Conservation (phyloP, 495 filamentous ascomycete species). For the Cercophora newfieldiana region DNA sequence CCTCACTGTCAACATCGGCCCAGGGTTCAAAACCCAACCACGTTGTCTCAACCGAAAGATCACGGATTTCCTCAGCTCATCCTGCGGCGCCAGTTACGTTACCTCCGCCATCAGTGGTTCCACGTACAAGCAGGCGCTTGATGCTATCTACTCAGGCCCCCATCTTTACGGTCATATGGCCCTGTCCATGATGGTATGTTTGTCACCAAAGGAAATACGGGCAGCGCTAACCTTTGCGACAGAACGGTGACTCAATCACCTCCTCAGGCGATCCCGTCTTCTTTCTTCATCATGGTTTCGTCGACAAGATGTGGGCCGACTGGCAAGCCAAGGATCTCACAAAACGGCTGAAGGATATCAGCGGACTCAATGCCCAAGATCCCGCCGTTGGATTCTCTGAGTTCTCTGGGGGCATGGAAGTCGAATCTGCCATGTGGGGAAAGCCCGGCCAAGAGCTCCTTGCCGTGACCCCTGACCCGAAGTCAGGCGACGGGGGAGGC, state of each 20-base stretch:
- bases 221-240: not conserved
- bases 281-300: conserved; percentile 64
- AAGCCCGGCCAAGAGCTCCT: conserved; percentile 15
- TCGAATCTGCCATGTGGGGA: conserved; percentile 20
- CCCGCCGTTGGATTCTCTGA: conserved; percentile 21
- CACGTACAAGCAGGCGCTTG: conserved; percentile 11
- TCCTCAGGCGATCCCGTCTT: conserved; percentile 56
- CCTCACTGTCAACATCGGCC: conserved; percentile 34
- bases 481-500: conserved; percentile 9
- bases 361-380: not conserved
- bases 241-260: conserved; percentile 22
- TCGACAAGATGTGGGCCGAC: conserved; percentile 65
- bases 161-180: conserved; percentile 23
- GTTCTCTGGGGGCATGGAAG: conserved; percentile 20
- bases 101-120: conserved; percentile 6
- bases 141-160: conserved; percentile 21
- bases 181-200: conserved; percentile 22
- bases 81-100: conserved; percentile 4
- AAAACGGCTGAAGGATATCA: conserved; percentile 17
- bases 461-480: conserved; percentile 20
- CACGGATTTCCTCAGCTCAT: conserved; percentile 18
- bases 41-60: conserved; percentile 42
- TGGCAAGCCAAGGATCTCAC: conserved; percentile 53
- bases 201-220: no score
- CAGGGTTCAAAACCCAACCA: conserved; percentile 33